Evolutionary conservation across 768 basidiomycete genomes (phyloP), one percentile per base, ranked within the genome.

Genomic region (Hebeloma cylindrosporum): DNA sequence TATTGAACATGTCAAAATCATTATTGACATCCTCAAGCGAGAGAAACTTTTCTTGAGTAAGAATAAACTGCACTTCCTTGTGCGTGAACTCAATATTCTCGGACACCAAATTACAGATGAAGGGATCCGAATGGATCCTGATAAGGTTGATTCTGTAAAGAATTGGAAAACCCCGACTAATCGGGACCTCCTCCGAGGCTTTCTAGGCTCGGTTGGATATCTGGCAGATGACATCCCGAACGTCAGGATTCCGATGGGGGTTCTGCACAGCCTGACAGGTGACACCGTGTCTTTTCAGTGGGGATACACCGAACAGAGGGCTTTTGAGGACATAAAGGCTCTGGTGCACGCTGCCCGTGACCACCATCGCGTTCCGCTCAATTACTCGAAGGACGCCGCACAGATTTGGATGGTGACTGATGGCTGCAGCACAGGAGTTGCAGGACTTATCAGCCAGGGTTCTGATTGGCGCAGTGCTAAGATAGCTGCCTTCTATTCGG

Each of bases 51-150:
- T 64, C 58, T 51, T 73, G 0, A 66, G 61, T 26, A 30, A 49
- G 1, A 26, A 50, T 0, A 74, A 75, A 42, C 54, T 71, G 0
- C 35, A 60, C 0, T 64, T 72, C 27, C 51, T 74, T 0, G 56
- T 47, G 0, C 3, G 40, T 0, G 51, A 63, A 34, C 11, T 71
- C 21, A 63, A 68, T 16, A 43, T 71, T 3, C 41, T 58, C 0
- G 53, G 53, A 7, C 40, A 38, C 3, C 28, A 55, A 11, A 47
- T 75, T 1, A 62, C 68, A 18, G 56, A 65, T 5, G 3, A 61
- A 0, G 69, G 72, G 0, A 72, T 75, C 7, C 29, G 26, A 0
- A 73, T 74, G 69, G 69, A 74, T 22, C 69, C 67, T 0, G 41
- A 64, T 14, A 75, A 75, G 30, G 70, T 76, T 0, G 66, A 74